These are phyloP conservation scores for Neurospora pannonica DNA, from an alignment of 495 filamentous ascomycete genomes.

Conservation along the genomic window DNA sequence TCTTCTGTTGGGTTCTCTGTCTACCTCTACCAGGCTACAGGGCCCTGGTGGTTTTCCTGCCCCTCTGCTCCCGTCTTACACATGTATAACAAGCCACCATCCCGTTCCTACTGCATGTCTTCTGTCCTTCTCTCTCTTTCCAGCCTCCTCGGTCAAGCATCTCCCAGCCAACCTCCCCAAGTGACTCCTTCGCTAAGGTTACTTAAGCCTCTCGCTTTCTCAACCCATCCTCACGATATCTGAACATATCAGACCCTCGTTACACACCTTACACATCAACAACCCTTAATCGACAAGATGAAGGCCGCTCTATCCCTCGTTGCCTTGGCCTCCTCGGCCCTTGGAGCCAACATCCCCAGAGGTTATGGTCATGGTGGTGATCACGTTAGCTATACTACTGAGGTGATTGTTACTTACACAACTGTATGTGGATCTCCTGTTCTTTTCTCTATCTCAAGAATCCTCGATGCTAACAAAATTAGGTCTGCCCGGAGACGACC, in stretches of 20 bases:
- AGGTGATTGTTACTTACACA: slow-evolving; percentile 34
- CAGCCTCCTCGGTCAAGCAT: slow-evolving; percentile 14
- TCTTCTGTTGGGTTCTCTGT: neutral
- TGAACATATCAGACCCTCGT: slow-evolving; percentile 11
- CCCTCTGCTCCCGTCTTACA: slow-evolving; percentile 1
- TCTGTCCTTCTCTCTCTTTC: slow-evolving; percentile 5
- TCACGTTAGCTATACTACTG: slow-evolving; percentile 27
- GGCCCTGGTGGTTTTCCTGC: neutral
- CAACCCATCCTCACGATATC: neutral
- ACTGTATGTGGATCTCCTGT: slow-evolving; percentile 1
- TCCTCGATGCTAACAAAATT: neutral
- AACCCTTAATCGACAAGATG: slow-evolving; percentile 22
- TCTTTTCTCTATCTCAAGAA: neutral
- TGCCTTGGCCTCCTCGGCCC: slow-evolving; percentile 30
- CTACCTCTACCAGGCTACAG: neutral
- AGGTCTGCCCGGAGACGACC: slow-evolving; percentile 31
- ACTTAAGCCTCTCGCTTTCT: slow-evolving; percentile 25
- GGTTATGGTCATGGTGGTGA: slow-evolving; percentile 14
- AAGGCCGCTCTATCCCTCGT: slow-evolving; percentile 30
- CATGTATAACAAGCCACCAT: slow-evolving; percentile 25
- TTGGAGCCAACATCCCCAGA: slow-evolving; percentile 21
- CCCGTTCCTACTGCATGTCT: slow-evolving; percentile 9
- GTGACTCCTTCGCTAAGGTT: slow-evolving; percentile 42
- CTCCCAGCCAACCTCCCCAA: slow-evolving; percentile 18
- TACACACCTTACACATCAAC: slow-evolving; percentile 9